phyloP scores from a whole-genome alignment of 352 stramenopile genomes.

The Phytopythium boreale region DNA sequence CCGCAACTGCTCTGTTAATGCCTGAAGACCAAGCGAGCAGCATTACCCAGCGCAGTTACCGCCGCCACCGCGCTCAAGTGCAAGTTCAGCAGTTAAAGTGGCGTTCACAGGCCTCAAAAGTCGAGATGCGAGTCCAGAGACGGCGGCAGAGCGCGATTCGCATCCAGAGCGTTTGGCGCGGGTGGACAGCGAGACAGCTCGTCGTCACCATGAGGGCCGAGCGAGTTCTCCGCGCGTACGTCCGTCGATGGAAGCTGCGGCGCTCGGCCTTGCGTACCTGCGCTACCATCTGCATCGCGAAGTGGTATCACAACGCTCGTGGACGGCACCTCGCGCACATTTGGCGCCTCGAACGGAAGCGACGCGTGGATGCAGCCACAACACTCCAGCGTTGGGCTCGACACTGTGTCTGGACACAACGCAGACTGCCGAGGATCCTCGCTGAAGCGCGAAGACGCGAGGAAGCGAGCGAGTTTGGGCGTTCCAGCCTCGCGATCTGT shows the following conservation, averaged over 20 bases:
- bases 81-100: background rate
- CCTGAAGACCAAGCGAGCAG: conserved; percentile 1
- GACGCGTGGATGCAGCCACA: background rate
- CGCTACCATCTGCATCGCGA: background rate
- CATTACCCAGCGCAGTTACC: conserved; percentile 5
- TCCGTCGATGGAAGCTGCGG: conserved; percentile 7
- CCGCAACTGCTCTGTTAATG: conserved; percentile 5
- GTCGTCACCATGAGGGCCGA: background rate
- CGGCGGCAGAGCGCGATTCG: background rate
- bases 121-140: background rate
- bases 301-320: background rate
- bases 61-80: background rate
- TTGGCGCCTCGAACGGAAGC: background rate
- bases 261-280: background rate
- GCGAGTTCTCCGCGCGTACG: background rate
- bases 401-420: background rate
- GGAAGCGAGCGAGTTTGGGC: conserved; percentile 3
- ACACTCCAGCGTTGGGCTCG: background rate
- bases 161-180: background rate
- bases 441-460: background rate
- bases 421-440: background rate
- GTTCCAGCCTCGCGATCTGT: background rate
- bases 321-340: background rate
- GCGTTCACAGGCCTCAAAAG: background rate
- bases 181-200: background rate